Conservation (phyloP, 257 asterid species). For the Thymus quinquecostatus region DNA sequence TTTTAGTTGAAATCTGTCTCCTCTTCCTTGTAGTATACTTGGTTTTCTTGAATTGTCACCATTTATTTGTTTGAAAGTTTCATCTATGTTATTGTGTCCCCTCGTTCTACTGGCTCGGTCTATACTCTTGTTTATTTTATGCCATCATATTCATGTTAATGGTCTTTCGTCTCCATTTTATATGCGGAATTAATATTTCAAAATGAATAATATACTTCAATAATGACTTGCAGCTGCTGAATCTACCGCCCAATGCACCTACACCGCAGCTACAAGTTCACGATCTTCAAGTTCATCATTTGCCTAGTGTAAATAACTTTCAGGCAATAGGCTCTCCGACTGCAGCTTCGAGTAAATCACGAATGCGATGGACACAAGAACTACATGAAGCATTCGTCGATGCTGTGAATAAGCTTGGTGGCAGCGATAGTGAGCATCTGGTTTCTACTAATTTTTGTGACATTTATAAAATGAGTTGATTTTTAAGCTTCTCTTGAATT, state of each 20-base stretch:
- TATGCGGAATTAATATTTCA: neutral
- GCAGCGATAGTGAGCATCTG: conserved; percentile 73
- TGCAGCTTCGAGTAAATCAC: conserved; percentile 51
- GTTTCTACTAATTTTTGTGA: neutral
- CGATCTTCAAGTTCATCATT: conserved; percentile 28
- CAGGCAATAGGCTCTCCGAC: conserved; percentile 48
- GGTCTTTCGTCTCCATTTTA: conserved; percentile 9
- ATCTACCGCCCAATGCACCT: conserved; percentile 43
- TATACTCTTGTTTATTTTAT: neutral
- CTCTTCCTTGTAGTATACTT: neutral
- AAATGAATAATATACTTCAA: conserved; percentile 7
- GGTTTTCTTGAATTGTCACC: neutral
- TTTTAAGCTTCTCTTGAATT: neutral
- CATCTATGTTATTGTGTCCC: too few species aligned
- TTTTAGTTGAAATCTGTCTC: neutral
- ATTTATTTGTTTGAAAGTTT: neutral
- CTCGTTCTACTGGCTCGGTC: neutral
- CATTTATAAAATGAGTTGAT: neutral
- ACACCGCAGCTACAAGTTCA: conserved; percentile 42
- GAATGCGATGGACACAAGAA: conserved; percentile 99
- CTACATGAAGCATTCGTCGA: conserved; percentile 86
- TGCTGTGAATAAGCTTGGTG: conserved; percentile 92
- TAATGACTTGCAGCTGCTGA: conserved; percentile 46
- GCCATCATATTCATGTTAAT: neutral
- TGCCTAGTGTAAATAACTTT: conserved; percentile 37